Evolutionary conservation across 2,329 filamentous ascomycete species (phyloP), one percentile per base, ranked within the genome.

Genomic region (Fusarium sp.): DNA sequence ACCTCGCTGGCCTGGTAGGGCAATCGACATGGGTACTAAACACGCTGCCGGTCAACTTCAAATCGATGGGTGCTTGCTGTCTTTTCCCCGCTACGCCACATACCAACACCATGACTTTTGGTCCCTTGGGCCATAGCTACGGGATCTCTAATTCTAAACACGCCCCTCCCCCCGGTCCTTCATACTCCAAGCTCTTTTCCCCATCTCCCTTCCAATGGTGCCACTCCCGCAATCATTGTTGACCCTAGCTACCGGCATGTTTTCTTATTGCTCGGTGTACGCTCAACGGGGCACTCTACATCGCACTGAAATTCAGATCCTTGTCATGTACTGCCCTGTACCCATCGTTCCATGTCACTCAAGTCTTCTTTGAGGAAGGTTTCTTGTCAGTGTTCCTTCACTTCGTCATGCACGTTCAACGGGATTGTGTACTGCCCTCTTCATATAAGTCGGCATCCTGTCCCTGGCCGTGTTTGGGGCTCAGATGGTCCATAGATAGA

Each of bases 361-460:
- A 69, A 59, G 51, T 65, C 68, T 70, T 69, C 67, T 73, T 67
- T 63, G 65, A 70, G 71, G 63, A 71, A 66, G 61, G 66, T 73
- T 71, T 67, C 62, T 51, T 74, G 66, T 69, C 70, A 57, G 47
- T 72, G 66, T 71, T 67, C 61, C 61, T 63, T 68, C 51, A 71
- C 70, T 73, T 66, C 69, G 67, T 74, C 71, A 76, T 76, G 74
- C 71, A 73, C 63, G 66, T 65, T 70, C 56, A 60, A 59, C 53
- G 58, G 63, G 66, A 64, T 58, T 54, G 25, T 75, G 64, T 71
- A 69, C 70, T 71, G 72, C 66, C 71, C 58, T 66, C 67, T 72
- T 74, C 74, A 74, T 75, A 76, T 76, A 76, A 76, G 73, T 73
- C 69, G 62, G 63, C 54, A 66, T 73, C 68, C 64, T 68, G 68